A percentile compares a stretch with the other conserved stretches of the same genome.
phyloP scores from a whole-genome alignment of 2,329 filamentous ascomycete species.

The Sporothrix phasma region DNA sequence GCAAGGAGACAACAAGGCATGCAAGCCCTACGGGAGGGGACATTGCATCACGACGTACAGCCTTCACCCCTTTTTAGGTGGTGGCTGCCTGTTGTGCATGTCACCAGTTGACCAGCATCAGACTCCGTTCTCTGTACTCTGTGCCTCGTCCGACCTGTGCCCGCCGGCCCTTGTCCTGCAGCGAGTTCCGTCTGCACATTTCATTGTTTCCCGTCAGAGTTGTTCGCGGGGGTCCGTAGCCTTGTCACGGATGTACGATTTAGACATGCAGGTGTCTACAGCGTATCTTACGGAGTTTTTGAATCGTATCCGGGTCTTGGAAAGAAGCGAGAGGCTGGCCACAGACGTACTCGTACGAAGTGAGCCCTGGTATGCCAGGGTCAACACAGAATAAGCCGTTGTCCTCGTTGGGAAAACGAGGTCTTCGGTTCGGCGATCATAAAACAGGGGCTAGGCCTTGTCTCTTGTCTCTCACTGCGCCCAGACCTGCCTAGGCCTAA shows the following conservation, averaged over 20 bases:
- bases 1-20: background rate
- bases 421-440: background rate
- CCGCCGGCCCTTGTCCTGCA: background rate
- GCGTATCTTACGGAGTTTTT: no score
- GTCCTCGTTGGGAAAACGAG: conserved; percentile 1
- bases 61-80: no score
- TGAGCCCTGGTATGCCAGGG: no score
- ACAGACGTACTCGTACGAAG: no score
- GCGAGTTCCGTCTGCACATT: background rate
- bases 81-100: background rate
- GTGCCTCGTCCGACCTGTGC: background rate
- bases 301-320: background rate
- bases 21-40: no score
- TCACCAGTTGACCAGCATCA: background rate
- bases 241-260: no score
- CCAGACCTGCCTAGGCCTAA: background rate
- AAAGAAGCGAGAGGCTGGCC: background rate
- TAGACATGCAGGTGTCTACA: no score
- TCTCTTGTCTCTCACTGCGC: background rate
- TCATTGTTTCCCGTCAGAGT: background rate
- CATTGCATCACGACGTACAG: background rate
- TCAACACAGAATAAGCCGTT: background rate
- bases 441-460: background rate
- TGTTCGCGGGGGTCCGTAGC: background rate
- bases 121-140: no score